A percentile compares a stretch with the other conserved stretches of the same genome.
Conservation (phyloP, 2,329 filamentous ascomycete species). For the Fusarium nodosum region DNA sequence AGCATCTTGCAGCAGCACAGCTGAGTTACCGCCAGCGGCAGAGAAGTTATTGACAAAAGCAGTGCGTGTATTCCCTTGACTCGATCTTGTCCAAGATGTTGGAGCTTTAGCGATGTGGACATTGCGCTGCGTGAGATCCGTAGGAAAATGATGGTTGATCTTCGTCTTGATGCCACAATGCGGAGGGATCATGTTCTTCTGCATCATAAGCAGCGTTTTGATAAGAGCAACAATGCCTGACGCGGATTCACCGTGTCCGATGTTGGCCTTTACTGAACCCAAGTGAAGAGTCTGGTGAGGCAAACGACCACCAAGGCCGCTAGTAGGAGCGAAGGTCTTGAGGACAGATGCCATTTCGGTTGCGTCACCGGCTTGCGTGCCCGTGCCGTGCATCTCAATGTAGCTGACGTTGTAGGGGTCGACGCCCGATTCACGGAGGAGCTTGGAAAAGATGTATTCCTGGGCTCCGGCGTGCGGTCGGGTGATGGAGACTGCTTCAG, state of each 20-base stretch:
- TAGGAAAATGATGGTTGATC: slow-evolving; percentile 8
- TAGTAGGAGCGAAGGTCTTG: slow-evolving; percentile 64
- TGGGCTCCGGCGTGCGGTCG: slow-evolving; percentile 79
- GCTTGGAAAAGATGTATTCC: slow-evolving; percentile 70
- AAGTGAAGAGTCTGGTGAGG: slow-evolving; percentile 69
- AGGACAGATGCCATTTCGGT: slow-evolving; percentile 86
- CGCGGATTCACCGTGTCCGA: slow-evolving; percentile 66
- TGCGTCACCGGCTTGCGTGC: slow-evolving; percentile 87
- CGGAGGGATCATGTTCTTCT: background rate
- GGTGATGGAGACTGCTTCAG: slow-evolving; percentile 30
- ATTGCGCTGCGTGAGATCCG: slow-evolving; percentile 1
- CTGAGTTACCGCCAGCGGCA: slow-evolving; percentile 4
- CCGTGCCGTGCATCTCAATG: slow-evolving; percentile 92
- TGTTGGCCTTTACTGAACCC: slow-evolving; percentile 74
- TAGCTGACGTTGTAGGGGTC: slow-evolving; percentile 84
- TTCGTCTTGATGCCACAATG: slow-evolving; percentile 46
- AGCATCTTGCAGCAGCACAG: background rate
- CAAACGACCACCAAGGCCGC: slow-evolving; percentile 54
- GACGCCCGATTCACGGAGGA: slow-evolving; percentile 78
- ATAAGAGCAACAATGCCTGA: slow-evolving; percentile 5
- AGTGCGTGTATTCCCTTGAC: slow-evolving; percentile 23
- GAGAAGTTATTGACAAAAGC: slow-evolving; percentile 12
- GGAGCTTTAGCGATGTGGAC: background rate
- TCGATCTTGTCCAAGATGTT: slow-evolving; percentile 5
- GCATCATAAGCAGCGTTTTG: slow-evolving; percentile 11